Evolutionary conservation across 495 filamentous ascomycete species (phyloP).

Genomic region (Penicillium steckii): DNA sequence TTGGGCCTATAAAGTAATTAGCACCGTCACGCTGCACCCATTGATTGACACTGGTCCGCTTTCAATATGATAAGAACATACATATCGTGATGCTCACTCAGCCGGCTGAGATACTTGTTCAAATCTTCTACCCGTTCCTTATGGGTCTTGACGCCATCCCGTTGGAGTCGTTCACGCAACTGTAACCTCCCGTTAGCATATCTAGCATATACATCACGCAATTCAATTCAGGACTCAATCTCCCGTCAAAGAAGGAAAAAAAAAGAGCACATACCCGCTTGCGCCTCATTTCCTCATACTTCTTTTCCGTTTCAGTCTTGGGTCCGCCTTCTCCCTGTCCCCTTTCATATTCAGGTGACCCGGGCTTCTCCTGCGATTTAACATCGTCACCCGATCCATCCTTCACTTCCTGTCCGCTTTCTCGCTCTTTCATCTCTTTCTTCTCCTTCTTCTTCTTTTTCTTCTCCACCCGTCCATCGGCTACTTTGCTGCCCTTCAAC

Average conservation of each 20-base stretch:
- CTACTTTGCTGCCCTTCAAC: conserved; percentile 70
- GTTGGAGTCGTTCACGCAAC: conserved; percentile 72
- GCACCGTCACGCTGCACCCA: background rate
- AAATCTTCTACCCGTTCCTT: conserved; percentile 96
- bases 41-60: background rate
- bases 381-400: background rate
- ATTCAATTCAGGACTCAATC: conserved; percentile 7
- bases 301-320: conserved; percentile 86
- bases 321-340: background rate
- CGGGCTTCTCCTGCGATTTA: background rate
- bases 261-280: conserved; percentile 65
- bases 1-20: conserved; percentile 52
- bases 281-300: conserved; percentile 73
- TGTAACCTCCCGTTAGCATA: conserved; percentile 11
- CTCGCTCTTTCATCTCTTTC: conserved; percentile 38
- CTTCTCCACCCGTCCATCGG: conserved; percentile 49
- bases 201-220: background rate
- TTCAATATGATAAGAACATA: conserved; percentile 26
- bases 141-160: conserved; percentile 89
- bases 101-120: conserved; percentile 84
- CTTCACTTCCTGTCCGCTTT: background rate
- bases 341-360: conserved; percentile 1
- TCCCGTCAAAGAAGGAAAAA: conserved; percentile 4
- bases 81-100: conserved; percentile 99
- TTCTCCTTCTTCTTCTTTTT: conserved; percentile 67